A percentile compares a stretch with the other conserved stretches of the same genome.
Evolutionary conservation across 495 filamentous ascomycete species (phyloP).

Genomic region (Xylaria curta): DNA sequence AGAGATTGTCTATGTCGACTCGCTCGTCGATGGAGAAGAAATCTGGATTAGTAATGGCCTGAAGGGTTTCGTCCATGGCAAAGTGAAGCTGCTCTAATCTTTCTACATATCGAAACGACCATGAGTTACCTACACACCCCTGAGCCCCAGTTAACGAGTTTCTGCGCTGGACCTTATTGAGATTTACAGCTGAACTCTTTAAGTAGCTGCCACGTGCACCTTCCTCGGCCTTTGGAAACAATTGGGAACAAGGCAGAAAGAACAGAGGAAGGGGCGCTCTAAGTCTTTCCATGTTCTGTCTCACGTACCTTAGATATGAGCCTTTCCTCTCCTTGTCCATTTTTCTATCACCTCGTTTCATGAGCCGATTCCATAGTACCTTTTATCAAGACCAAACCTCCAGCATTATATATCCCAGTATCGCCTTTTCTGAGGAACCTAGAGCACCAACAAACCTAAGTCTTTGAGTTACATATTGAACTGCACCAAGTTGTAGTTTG

Average conservation of each 20-base stretch:
- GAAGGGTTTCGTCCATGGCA: constrained; percentile 70
- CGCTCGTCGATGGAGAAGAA: constrained; percentile 72
- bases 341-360: not conserved
- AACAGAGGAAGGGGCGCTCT: not conserved
- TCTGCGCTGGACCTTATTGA: too few species aligned
- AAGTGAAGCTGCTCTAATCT: constrained; percentile 26
- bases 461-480: not conserved
- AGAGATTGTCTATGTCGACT: constrained; percentile 57
- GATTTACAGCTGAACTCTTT: too few species aligned
- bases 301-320: not conserved
- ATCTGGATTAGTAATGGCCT: constrained; percentile 88
- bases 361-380: not conserved
- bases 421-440: not conserved
- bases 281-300: not conserved
- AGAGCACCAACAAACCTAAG: constrained; percentile 15
- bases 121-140: too few species aligned
- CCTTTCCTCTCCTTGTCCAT: not conserved
- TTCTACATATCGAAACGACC: not conserved
- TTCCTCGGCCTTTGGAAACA: not conserved
- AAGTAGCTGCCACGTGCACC: not conserved
- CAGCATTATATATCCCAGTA: not conserved
- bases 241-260: not conserved
- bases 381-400: not conserved
- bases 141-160: too few species aligned
- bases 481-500: not conserved